Base-by-base conservation (phyloP, 495 filamentous ascomycete species). In the Penicillium paradoxum region DNA sequence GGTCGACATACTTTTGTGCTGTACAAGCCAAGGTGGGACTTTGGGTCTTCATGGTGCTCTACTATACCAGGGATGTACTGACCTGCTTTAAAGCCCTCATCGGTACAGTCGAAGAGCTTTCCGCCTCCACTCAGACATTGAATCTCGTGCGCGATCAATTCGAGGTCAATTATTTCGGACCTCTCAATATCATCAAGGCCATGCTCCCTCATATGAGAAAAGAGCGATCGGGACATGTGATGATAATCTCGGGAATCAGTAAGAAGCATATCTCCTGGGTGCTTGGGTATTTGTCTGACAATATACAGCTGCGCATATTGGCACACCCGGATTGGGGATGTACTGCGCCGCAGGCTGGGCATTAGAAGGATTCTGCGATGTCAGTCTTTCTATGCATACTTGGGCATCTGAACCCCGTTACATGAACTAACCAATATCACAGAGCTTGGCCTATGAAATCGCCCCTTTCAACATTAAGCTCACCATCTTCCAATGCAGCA, bases 401-500 rank as follows among this genome's bases (percentile, higher is more conserved):
- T 41, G 10, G 52, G 3, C 11, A 6, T 0, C 40, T 15, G 3
- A n/a, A 34, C 18, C 24, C 7, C 21, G 22, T 18, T 6, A 14
- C 25, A 41, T 53, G 65, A 39, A 66, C 49, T 49, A 37, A 57
- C 38, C 37, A 21, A 24, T 15, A 13, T 44, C 29, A 15, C 56
- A 84, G 80, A 93, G 89, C 42, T 77, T 98, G 10, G 91, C 91
- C 1, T 98, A 96, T 73, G 93, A 98, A 71, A 87, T 98, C 47
- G 93, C 93, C 0, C 93, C 93, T 1, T 97, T 97, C 78, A 96
- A 96, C 69, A 83, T 97, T 76, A 95, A 92, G 68, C 80, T 97
- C 60, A 95, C 90, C 33, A 91, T 98, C 60, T 83, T 98, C 38
- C 93, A 98, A 73, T 89, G 91, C 54, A 87, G 83, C 55, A 77